These are phyloP conservation scores for Rhizophagus prolifer DNA, from an alignment of 192 early-diverging fungal species.

Conservation along the genomic window DNA sequence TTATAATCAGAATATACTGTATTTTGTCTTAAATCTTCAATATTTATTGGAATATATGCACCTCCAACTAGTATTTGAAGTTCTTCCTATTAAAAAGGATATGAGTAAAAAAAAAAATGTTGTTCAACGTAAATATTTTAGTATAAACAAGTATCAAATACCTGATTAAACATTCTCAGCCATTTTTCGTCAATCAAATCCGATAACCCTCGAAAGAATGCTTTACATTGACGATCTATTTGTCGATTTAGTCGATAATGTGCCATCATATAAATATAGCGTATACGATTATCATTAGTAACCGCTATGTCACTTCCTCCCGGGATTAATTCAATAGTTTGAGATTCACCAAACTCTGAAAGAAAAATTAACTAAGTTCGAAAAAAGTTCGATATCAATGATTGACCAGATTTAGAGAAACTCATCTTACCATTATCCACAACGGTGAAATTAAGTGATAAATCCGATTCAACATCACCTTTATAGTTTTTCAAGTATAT, in stretches of 20 bases:
- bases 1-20: slow-evolving; percentile 77
- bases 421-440: slow-evolving; percentile 53
- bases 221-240: slow-evolving; percentile 72
- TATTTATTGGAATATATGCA: slow-evolving; percentile 68
- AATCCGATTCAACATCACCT: slow-evolving; percentile 64
- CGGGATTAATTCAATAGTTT: slow-evolving; percentile 71
- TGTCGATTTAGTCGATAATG: slow-evolving; percentile 85
- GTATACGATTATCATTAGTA: slow-evolving; percentile 81
- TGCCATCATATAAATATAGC: slow-evolving; percentile 86
- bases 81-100: slow-evolving; percentile 60
- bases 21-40: slow-evolving; percentile 72
- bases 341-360: slow-evolving; percentile 42
- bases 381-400: neutral
- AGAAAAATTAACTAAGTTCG: neutral
- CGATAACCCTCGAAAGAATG: slow-evolving; percentile 83
- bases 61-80: slow-evolving; percentile 89
- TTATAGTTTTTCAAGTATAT: slow-evolving; percentile 73
- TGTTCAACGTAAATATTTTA: neutral
- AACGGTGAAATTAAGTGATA: slow-evolving; percentile 70
- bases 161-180: slow-evolving; percentile 91
- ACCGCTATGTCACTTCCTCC: slow-evolving; percentile 76
- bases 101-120: neutral
- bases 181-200: slow-evolving; percentile 84
- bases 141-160: neutral
- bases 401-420: neutral